Evolutionary conservation across 495 filamentous ascomycete species (phyloP).

Genomic region (Tuber microsphaerosporum): DNA sequence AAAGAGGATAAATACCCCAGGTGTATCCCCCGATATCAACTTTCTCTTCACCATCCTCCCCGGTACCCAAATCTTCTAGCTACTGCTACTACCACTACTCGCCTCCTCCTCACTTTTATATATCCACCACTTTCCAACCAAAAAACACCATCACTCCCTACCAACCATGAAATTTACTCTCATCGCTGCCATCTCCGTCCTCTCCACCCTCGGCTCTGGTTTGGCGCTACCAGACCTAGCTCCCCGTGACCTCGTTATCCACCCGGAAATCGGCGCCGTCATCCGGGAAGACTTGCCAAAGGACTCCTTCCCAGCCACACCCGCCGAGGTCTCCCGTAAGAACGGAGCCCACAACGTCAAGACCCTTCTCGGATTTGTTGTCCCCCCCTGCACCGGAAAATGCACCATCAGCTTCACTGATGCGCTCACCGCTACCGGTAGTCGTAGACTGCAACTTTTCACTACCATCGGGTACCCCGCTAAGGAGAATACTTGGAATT

Average conservation of each 20-base stretch:
- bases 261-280: too few species aligned
- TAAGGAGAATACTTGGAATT: not conserved
- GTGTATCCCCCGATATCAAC: not conserved
- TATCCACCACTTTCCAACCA: not conserved
- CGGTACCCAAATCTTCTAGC: not conserved
- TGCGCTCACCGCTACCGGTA: not conserved
- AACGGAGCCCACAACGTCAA: not conserved
- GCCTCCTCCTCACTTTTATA: not conserved
- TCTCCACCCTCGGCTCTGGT: not conserved
- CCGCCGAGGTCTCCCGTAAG: not conserved
- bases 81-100: not conserved
- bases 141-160: not conserved
- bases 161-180: not conserved
- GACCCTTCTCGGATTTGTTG: not conserved
- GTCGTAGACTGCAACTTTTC: not conserved
- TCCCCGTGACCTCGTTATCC: not conserved
- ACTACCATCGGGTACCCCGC: not conserved
- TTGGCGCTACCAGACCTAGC: not conserved
- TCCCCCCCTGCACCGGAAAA: not conserved
- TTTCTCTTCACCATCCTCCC: not conserved
- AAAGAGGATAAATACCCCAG: not conserved
- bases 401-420: not conserved
- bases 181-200: not conserved
- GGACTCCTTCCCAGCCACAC: too few species aligned
- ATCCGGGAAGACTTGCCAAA: too few species aligned